Conservation (phyloP, 768 basidiomycete species). For the Agrocybe pediades region DNA sequence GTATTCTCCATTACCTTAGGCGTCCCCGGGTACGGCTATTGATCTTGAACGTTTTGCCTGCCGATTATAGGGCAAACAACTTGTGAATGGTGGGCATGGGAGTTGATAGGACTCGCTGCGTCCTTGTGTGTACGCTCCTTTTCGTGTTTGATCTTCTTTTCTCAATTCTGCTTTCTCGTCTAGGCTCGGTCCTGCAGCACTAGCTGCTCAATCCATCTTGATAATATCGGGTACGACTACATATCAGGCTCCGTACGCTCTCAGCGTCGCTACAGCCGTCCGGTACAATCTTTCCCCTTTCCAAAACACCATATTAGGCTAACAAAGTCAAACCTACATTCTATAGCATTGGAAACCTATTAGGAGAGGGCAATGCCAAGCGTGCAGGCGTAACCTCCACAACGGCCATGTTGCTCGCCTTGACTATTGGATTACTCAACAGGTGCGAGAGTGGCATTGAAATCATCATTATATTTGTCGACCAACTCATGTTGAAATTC, state of each 20-base stretch:
- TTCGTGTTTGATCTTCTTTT: neutral
- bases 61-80: constrained; percentile 63
- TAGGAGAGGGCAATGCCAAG: constrained; percentile 75
- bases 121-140: constrained; percentile 35
- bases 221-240: constrained; percentile 72
- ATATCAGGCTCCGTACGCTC: constrained; percentile 82
- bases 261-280: constrained; percentile 65
- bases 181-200: constrained; percentile 74
- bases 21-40: neutral
- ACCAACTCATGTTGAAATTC: neutral
- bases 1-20: neutral
- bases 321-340: too few species aligned
- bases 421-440: constrained; percentile 60
- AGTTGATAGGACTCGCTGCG: constrained; percentile 66
- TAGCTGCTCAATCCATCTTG: constrained; percentile 90
- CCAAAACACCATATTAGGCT: too few species aligned
- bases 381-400: constrained; percentile 72
- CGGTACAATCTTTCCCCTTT: neutral
- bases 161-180: neutral
- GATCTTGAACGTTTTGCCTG: neutral
- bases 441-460: constrained; percentile 41
- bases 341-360: constrained; percentile 79
- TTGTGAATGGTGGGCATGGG: constrained; percentile 98
- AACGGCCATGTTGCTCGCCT: constrained; percentile 64
- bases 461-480: neutral